phyloP scores from a whole-genome alignment of 2,329 filamentous ascomycete genomes.

The Thelonectria olida region DNA sequence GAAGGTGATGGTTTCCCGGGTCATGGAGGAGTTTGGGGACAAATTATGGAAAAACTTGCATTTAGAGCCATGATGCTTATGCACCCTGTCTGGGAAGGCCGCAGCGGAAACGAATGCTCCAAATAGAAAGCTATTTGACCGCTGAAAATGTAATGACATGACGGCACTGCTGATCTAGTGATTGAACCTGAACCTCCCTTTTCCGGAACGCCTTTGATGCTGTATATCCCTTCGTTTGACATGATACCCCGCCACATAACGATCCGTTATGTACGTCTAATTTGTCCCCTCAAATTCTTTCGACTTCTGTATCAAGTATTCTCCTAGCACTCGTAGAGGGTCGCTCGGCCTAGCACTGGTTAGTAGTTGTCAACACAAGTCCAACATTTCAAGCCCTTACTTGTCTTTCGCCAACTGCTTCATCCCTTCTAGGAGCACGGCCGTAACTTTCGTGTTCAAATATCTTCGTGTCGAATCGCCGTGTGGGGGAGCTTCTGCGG shows the following conservation, averaged over 20 bases:
- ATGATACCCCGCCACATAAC: neutral
- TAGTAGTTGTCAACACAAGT: conserved; percentile 4
- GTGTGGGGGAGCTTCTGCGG: conserved; percentile 67
- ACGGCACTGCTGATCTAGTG: conserved; percentile 37
- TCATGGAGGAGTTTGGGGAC: conserved; percentile 57
- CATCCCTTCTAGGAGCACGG: conserved; percentile 76
- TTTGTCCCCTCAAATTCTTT: conserved; percentile 65
- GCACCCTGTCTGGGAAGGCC: conserved; percentile 47
- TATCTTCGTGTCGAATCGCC: conserved; percentile 77
- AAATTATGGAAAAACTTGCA: conserved; percentile 53
- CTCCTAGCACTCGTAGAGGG: conserved; percentile 74
- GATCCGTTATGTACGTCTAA: conserved; percentile 20
- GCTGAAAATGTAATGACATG: conserved; percentile 42
- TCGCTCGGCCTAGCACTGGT: conserved; percentile 64
- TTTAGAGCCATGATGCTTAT: conserved; percentile 56
- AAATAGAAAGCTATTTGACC: conserved; percentile 48
- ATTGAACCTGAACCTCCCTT: conserved; percentile 28
- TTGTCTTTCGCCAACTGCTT: conserved; percentile 76
- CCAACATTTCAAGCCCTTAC: conserved; percentile 59
- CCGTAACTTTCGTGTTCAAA: conserved; percentile 76
- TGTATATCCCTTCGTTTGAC: conserved; percentile 20
- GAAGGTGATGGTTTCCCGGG: conserved; percentile 49
- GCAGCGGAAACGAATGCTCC: conserved; percentile 43
- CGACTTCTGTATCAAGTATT: conserved; percentile 75
- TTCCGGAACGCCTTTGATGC: conserved; percentile 38